phyloP scores from a whole-genome alignment of 768 basidiomycete species.

The Infundibulicybe gibba region DNA sequence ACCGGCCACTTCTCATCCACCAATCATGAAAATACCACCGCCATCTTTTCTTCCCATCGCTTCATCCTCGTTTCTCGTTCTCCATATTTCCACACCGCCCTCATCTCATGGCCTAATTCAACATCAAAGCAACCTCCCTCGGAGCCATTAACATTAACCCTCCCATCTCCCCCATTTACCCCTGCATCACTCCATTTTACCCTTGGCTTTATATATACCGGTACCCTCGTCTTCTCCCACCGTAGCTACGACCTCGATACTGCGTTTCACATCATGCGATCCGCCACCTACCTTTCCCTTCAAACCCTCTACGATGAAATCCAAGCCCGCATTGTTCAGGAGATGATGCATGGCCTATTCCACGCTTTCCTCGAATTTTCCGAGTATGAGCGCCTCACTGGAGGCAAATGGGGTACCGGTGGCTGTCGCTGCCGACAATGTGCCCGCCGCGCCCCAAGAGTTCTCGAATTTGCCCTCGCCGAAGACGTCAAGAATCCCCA shows the following conservation, averaged over 20 bases:
- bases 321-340: conserved; percentile 78
- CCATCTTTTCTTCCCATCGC: conserved; percentile 88
- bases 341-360: conserved; percentile 89
- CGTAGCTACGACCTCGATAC: conserved; percentile 91
- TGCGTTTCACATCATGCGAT: conserved; percentile 84
- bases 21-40: conserved; percentile 67
- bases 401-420: conserved; percentile 76
- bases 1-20: conserved; percentile 63
- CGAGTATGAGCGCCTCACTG: conserved; percentile 74
- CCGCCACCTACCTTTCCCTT: conserved; percentile 77
- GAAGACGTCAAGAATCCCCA: conserved; percentile 75
- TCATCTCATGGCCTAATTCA: conserved; percentile 59
- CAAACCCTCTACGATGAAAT: conserved; percentile 73
- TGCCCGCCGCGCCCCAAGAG: conserved; percentile 71
- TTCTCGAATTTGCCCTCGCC: conserved; percentile 75
- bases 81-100: conserved; percentile 79
- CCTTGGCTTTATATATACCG: conserved; percentile 92
- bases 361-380: conserved; percentile 78
- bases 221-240: conserved; percentile 90
- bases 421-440: conserved; percentile 87
- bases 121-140: conserved; percentile 16
- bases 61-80: conserved; percentile 90
- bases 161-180: conserved; percentile 93
- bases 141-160: conserved; percentile 58
- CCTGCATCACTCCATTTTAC: conserved; percentile 93